A percentile compares a stretch with the other conserved stretches of the same genome.
Evolutionary conservation across 257 asterid species (phyloP).

Genomic region (Handroanthus guayacan): DNA sequence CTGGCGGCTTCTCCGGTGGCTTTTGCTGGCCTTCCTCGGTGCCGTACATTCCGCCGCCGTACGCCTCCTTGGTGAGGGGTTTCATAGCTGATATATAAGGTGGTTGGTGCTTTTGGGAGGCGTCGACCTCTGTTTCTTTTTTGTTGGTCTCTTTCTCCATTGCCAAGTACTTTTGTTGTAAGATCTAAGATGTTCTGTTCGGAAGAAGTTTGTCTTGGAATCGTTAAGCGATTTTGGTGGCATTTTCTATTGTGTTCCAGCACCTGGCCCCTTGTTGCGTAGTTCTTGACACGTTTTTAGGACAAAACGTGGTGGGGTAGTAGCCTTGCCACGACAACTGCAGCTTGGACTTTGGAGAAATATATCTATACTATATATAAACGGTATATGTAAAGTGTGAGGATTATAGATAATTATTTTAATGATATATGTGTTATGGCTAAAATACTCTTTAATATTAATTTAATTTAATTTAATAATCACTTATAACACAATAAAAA

Average conservation of each 20-base stretch:
- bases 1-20: constrained; percentile 44
- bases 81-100: constrained; percentile 60
- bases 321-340: neutral
- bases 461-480: too few relatives aligned
- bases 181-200: neutral
- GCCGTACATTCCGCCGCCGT: constrained; percentile 85
- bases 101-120: constrained; percentile 44
- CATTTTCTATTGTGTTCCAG: neutral
- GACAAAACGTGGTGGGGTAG: constrained; percentile 3
- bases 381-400: too few relatives aligned
- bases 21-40: constrained; percentile 47
- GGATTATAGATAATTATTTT: too few relatives aligned
- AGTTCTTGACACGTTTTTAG: constrained; percentile 32
- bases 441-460: too few relatives aligned
- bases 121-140: constrained; percentile 24
- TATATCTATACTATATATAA: too few relatives aligned
- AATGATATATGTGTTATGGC: too few relatives aligned
- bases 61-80: constrained; percentile 65
- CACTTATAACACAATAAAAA: too few relatives aligned
- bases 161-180: neutral
- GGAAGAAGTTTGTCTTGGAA: neutral
- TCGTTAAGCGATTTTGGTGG: too few relatives aligned
- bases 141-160: constrained; percentile 45
- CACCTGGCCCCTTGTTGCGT: neutral
- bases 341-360: neutral